phyloP scores from a whole-genome alignment of 2,329 filamentous ascomycete genomes.

The Botryotinia convoluta region DNA sequence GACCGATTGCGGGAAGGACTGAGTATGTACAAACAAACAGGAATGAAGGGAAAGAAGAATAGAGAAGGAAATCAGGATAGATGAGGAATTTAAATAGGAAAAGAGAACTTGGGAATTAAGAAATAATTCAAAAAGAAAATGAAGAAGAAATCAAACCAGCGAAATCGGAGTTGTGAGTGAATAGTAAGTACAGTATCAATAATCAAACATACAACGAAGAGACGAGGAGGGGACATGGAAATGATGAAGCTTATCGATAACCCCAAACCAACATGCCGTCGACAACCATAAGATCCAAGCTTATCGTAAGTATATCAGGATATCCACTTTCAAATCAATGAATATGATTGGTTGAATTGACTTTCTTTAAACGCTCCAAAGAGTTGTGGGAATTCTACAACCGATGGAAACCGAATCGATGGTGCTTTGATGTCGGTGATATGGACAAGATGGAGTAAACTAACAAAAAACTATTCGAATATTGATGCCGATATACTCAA shows the following conservation, averaged over 20 bases:
- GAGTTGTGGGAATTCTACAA: neutral
- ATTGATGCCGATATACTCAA: neutral
- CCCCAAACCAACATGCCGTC: neutral
- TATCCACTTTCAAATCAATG: neutral
- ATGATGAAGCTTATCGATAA: slow-evolving; percentile 10
- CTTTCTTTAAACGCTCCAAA: neutral
- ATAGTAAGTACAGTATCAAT: neutral
- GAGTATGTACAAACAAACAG: neutral
- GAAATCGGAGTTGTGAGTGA: neutral
- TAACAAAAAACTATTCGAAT: neutral
- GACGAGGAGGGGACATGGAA: neutral
- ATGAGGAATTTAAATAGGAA: slow-evolving; percentile 9
- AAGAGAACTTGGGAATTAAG: neutral
- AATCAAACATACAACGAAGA: neutral
- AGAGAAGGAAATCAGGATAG: neutral
- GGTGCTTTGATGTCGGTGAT: neutral
- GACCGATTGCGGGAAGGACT: neutral
- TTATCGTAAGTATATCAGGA: neutral
- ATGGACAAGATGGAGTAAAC: neutral
- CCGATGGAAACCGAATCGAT: slow-evolving; percentile 1
- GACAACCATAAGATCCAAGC: slow-evolving; percentile 1
- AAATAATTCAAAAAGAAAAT: neutral
- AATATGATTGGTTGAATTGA: neutral
- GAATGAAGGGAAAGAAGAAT: neutral
- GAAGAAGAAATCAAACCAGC: neutral